Conservation (phyloP, 2,329 filamentous ascomycete species). For the Alternaria panax region DNA sequence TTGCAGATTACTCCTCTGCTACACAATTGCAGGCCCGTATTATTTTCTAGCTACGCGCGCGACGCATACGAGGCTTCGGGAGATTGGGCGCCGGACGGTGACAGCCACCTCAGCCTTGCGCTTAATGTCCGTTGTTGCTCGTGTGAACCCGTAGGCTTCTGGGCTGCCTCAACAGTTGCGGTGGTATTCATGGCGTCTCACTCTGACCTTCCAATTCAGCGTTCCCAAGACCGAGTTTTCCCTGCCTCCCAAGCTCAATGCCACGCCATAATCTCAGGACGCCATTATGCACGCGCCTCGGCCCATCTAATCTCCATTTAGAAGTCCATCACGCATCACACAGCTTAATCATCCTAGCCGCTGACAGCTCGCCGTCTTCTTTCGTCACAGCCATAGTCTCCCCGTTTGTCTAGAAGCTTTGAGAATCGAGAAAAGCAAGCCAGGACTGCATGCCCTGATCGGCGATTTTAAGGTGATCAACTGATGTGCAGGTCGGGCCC, state of each 20-base stretch:
- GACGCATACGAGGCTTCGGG: conserved; percentile 1
- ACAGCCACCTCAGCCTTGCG: not conserved
- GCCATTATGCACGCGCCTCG: conserved; percentile 5
- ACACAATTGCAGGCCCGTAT: conserved; percentile 8
- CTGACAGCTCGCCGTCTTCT: not conserved
- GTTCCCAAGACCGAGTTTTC: conserved; percentile 1
- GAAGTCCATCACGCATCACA: conserved; percentile 1
- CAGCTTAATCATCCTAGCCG: not conserved
- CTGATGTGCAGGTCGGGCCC: conserved; percentile 7
- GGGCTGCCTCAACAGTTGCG: not conserved
- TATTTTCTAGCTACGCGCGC: conserved; percentile 11
- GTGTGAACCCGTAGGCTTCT: not conserved
- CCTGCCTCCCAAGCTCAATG: conserved; percentile 6
- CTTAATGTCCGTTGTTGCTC: not conserved
- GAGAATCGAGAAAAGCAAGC: not conserved
- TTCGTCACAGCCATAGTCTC: not conserved
- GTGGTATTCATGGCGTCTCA: not conserved
- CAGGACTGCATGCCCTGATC: not conserved
- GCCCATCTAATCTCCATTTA: conserved; percentile 2
- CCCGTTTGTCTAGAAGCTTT: not conserved
- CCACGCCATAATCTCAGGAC: conserved; percentile 6
- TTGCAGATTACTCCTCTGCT: conserved; percentile 3
- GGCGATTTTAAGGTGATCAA: not conserved
- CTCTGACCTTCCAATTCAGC: not conserved
- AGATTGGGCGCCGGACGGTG: conserved; percentile 1